Conservation (phyloP, 2,329 filamentous ascomycete genomes). For the Paraphoma sp. region DNA sequence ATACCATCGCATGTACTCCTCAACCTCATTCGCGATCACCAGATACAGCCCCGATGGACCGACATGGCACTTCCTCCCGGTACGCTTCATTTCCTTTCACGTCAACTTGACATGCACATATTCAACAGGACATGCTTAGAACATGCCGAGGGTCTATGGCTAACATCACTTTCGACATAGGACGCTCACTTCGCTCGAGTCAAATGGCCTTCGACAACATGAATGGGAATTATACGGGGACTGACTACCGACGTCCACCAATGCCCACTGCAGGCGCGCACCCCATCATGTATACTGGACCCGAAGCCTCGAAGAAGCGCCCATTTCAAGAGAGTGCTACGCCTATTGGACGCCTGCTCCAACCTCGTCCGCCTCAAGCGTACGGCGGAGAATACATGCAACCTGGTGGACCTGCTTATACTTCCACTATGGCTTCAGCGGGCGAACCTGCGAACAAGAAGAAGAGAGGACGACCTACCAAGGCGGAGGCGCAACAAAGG, state of each 20-base stretch:
- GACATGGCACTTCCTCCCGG: slow-evolving; percentile 58
- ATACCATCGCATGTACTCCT: slow-evolving; percentile 53
- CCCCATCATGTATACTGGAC: slow-evolving; percentile 39
- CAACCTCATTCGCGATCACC: slow-evolving; percentile 52
- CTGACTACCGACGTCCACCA: slow-evolving; percentile 39
- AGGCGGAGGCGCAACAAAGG: slow-evolving; percentile 54
- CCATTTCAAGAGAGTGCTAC: slow-evolving; percentile 38
- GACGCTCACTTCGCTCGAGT: slow-evolving; percentile 46
- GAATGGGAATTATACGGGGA: slow-evolving; percentile 26
- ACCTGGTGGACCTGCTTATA: slow-evolving; percentile 35
- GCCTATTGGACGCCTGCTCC: slow-evolving; percentile 52
- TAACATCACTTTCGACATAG: slow-evolving; percentile 26
- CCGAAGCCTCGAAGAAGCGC: slow-evolving; percentile 46
- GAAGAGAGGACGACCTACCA: slow-evolving; percentile 57
- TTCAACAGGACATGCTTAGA: too few relatives aligned
- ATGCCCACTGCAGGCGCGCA: slow-evolving; percentile 22
- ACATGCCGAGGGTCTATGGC: slow-evolving; percentile 1
- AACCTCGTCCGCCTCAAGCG: slow-evolving; percentile 51
- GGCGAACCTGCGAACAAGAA: slow-evolving; percentile 52
- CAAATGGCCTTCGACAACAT: slow-evolving; percentile 45
- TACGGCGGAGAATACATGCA: slow-evolving; percentile 41
- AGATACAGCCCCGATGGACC: slow-evolving; percentile 56
- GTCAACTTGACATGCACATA: too few relatives aligned
- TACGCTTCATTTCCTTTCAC: slow-evolving; percentile 37
- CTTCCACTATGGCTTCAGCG: slow-evolving; percentile 31